Evolutionary conservation across 345 rosid genomes (phyloP), one percentile per base, ranked within the genome.

Genomic region (Eutrema heterophyllum): DNA sequence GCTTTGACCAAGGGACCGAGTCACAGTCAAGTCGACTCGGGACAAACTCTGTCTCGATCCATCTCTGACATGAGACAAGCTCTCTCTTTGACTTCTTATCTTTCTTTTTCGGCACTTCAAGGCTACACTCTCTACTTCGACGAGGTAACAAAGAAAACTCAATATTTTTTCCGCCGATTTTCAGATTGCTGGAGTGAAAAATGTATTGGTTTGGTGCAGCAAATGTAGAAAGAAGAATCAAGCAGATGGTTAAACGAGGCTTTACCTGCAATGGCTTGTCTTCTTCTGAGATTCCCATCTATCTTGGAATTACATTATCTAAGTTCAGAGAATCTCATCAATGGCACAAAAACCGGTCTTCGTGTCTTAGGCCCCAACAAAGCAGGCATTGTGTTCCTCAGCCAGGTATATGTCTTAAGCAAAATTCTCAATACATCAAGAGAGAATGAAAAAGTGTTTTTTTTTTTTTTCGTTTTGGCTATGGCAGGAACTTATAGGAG

Each of bases 111-210:
- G 53, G 63, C 90, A 30, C 72, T 67, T 30, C 61, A 76, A 48
- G 97, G 93, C 33, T 87, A 84, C 56, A 73, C 86, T 26, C 86
- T 85, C 71, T 88, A 78, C 87, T 90, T 93, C 53, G 92, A 90
- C 52, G 89, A 84, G 80, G 95, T 87, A 55, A 54, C 15, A 7
- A 48, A 16, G 14, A 11, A 9, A 18, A 11, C 14, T 16, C 5
- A 15, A 57, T 16, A 14, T 57, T 4, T 27, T 3, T 46, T 30
- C 3, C 4, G 4, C 32, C 32, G 32, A 29, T 41, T 51, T 33
- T 51, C 33, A n/a, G 46, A 50, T 21, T 62, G 36, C 6, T 49
- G 9, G 12, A 32, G 5, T 56, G 51, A 40, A 29, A 3, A 16
- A 52, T 63, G 70, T 41, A 29, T 44, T 54, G 43, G 14, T 43